Conservation (phyloP, 2,329 filamentous ascomycete species). For the Zymoseptoria pseudotritici region DNA sequence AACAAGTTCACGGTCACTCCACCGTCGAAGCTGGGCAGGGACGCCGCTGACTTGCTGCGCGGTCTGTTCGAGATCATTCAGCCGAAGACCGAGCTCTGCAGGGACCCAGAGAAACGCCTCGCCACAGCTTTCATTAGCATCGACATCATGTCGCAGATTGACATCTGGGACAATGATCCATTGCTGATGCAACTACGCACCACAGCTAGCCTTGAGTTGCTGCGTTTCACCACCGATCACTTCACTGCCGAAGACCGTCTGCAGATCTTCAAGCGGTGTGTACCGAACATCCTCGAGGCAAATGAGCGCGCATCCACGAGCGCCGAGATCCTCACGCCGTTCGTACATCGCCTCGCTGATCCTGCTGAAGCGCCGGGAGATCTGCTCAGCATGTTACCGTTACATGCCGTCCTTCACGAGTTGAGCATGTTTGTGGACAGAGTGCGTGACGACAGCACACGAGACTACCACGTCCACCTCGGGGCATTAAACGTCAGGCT, state of each 20-base stretch:
- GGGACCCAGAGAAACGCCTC: slow-evolving; percentile 7
- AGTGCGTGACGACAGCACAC: slow-evolving; percentile 14
- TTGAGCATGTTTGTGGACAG: slow-evolving; percentile 29
- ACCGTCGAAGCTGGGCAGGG: slow-evolving; percentile 17
- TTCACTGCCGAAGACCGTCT: slow-evolving; percentile 14
- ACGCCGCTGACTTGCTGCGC: slow-evolving; percentile 19
- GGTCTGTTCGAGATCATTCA: slow-evolving; percentile 12
- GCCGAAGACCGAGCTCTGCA: slow-evolving; percentile 1
- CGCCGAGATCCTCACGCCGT: slow-evolving; percentile 18
- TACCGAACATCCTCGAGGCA: slow-evolving; percentile 13
- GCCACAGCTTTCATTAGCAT: slow-evolving; percentile 21
- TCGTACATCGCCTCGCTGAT: slow-evolving; percentile 8
- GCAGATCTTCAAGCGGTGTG: slow-evolving; percentile 18
- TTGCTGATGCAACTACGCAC: slow-evolving; percentile 11
- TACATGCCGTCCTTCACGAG: slow-evolving; percentile 30
- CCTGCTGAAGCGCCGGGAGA: slow-evolving; percentile 10
- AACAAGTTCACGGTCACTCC: slow-evolving; percentile 54
- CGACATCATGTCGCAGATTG: slow-evolving; percentile 18
- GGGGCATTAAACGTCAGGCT: slow-evolving; percentile 30
- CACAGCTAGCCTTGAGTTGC: slow-evolving; percentile 14
- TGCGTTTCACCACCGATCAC: slow-evolving; percentile 10
- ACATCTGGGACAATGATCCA: slow-evolving; percentile 4
- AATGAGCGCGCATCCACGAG: slow-evolving; percentile 18
- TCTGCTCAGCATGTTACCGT: slow-evolving; percentile 18
- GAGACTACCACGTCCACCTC: not conserved